Base-by-base conservation (phyloP, 2,329 filamentous ascomycete species). In the Fusarium torreyae region DNA sequence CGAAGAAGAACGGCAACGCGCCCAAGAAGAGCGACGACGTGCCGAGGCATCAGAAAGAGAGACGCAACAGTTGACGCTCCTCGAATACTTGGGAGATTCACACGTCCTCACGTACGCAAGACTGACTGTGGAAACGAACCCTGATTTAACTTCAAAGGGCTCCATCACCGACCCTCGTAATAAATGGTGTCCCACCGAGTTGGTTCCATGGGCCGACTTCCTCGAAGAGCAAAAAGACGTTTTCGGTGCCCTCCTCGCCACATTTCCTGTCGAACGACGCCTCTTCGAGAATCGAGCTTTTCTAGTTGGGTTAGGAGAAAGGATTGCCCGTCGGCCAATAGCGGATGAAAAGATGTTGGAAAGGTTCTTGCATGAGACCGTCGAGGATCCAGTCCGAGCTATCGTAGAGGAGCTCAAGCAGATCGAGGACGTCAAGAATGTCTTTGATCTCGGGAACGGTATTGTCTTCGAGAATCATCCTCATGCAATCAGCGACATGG, bases 401-500 rank as follows among this genome's bases (percentile, higher is more conserved):
- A 79, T 80, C 33, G 52, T 81, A 13, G n/a, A 79, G 1, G 43
- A 74, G 38, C 72, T 81, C 17, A 71, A 48, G 14, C 14, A 66
- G 10, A 68, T 73, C 18, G 52, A 73, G n/a, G 36, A 52, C 33
- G 48, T 76, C 2, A 63, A 46, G 7, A 38, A 34, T 1, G 70
- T 38, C 2, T 78, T 78, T 39, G 45, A 74, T 14, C 28, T 81
- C 2, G 73, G 71, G 14, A 51, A 74, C 39, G 73, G 76, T 9
- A 70, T 81, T 33, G n/a, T 76, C 17, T 80, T 80, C 43, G 68
- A 80, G 57, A 79, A 77, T 58, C 70, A 78, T 28, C 59, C 63
- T 4, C 59, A 75, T 58, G 71, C 70, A 3, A 52, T 79, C 5
- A 74, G 70, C 67, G 74, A 79, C 10, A 8, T 56, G 3, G 51